Percentiles rank a stretch among this genome's conserved stretches.
These are phyloP conservation scores for Heterobasidion irregulare DNA, from an alignment of 1,284 basidiomycete species.

Conservation along the genomic window DNA sequence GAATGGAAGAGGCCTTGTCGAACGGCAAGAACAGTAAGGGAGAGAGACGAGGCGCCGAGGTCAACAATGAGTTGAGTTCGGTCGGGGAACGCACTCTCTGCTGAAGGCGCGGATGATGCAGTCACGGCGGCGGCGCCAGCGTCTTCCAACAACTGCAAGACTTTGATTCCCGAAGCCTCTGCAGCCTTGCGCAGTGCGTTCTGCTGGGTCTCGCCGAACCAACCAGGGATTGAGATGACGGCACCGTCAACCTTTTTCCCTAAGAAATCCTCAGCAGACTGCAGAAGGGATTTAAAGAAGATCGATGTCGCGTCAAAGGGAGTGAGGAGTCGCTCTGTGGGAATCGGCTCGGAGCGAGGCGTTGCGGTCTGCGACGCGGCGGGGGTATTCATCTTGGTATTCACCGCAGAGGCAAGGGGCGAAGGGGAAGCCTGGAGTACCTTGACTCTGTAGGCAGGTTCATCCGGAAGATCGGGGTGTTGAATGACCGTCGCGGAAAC, in stretches of 20 bases:
- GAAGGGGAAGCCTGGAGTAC: conserved; percentile 69
- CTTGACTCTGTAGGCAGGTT: conserved; percentile 83
- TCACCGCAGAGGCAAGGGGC: conserved; percentile 32
- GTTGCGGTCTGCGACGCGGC: conserved; percentile 66
- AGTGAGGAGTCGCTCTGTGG: conserved; percentile 71
- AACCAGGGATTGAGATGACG: conserved; percentile 79
- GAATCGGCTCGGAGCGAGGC: conserved; percentile 73
- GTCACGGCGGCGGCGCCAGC: conserved; percentile 68
- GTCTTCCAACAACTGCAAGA: conserved; percentile 84
- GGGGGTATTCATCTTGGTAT: conserved; percentile 49
- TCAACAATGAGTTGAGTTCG: conserved; percentile 68
- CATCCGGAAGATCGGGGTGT: conserved; percentile 65
- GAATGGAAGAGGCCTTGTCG: conserved; percentile 59
- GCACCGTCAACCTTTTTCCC: conserved; percentile 75
- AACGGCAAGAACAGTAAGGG: conserved; percentile 54
- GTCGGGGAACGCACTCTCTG: conserved; percentile 37
- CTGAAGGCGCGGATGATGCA: conserved; percentile 37
- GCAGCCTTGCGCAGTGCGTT: conserved; percentile 71
- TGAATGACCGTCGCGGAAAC: conserved; percentile 65
- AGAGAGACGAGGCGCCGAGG: conserved; percentile 59
- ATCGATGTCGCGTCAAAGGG: conserved; percentile 81
- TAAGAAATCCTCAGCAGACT: conserved; percentile 90
- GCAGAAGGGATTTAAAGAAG: conserved; percentile 80
- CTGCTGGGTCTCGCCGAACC: conserved; percentile 66
- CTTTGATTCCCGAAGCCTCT: conserved; percentile 73